Conservation (phyloP, 2,329 filamentous ascomycete genomes). For the Nothophoma quercina region DNA sequence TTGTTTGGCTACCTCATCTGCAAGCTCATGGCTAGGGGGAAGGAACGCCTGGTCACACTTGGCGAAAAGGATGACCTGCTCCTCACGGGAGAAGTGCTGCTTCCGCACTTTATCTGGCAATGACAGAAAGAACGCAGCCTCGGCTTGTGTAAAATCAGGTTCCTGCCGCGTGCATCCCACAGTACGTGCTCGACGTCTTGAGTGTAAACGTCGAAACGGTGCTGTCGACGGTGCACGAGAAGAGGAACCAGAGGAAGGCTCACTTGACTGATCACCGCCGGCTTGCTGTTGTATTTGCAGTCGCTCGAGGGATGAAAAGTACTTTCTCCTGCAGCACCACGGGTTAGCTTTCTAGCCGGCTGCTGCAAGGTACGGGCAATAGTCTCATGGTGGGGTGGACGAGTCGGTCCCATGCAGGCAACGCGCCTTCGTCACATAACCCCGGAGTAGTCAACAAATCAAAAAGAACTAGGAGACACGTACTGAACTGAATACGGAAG, state of each 20-base stretch:
- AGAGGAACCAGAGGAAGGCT: constrained; percentile 32
- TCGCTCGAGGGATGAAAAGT: constrained; percentile 76
- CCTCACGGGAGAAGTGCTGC: constrained; percentile 74
- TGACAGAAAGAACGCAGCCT: constrained; percentile 72
- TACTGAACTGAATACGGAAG: constrained; percentile 55
- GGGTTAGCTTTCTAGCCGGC: constrained; percentile 29
- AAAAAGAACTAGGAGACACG: constrained; percentile 30
- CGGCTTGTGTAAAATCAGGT: constrained; percentile 57
- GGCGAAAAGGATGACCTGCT: constrained; percentile 67
- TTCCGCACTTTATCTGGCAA: constrained; percentile 77
- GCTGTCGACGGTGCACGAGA: constrained; percentile 31
- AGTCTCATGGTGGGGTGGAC: constrained; percentile 28
- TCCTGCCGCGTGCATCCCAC: constrained; percentile 20
- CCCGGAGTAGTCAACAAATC: constrained; percentile 28
- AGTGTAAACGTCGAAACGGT: constrained; percentile 11
- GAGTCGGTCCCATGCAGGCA: constrained; percentile 36
- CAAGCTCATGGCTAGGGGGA: constrained; percentile 15
- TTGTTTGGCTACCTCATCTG: constrained; percentile 31
- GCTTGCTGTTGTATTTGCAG: constrained; percentile 67
- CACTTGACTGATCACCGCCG: constrained; percentile 28
- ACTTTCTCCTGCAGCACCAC: constrained; percentile 61
- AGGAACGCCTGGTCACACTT: constrained; percentile 30
- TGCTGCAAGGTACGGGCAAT: constrained; percentile 40
- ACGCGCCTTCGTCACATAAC: constrained; percentile 33
- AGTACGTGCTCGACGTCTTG: constrained; percentile 6